A percentile compares a stretch with the other conserved stretches of the same genome.
These are phyloP conservation scores for Kwoniella botswanensis DNA, from an alignment of 768 basidiomycete genomes.

Conservation along the genomic window DNA sequence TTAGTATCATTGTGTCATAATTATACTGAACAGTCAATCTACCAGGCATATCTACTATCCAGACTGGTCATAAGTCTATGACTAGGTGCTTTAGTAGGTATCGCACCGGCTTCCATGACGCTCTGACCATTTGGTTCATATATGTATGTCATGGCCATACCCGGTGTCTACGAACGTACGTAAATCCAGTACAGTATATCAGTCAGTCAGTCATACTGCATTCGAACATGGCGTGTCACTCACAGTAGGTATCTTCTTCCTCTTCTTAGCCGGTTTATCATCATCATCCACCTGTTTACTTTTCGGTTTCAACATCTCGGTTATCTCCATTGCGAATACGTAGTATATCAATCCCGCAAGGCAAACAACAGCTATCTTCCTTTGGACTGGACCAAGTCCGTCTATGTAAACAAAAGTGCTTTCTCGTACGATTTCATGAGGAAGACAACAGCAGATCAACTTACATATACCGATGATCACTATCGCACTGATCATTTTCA, in stretches of 20 bases:
- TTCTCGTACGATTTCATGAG: too few relatives aligned
- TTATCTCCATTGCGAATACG: conserved; percentile 41
- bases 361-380: conserved; percentile 35
- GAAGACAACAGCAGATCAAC: conserved; percentile 6
- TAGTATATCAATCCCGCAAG: conserved; percentile 45
- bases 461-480: conserved; percentile 46
- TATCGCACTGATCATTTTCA: conserved; percentile 44
- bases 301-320: conserved; percentile 29
- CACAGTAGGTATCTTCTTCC: conserved; percentile 43
- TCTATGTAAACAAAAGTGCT: too few relatives aligned
- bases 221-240: conserved; percentile 9
- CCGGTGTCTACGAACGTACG: conserved; percentile 35
- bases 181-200: neutral
- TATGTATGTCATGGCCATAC: conserved; percentile 53
- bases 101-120: conserved; percentile 29
- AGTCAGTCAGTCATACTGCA: neutral
- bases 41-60: conserved; percentile 49
- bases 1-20: too few relatives aligned
- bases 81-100: conserved; percentile 46
- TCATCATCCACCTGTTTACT: conserved; percentile 29
- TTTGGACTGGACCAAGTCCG: conserved; percentile 29
- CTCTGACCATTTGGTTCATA: conserved; percentile 36
- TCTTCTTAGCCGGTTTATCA: conserved; percentile 26
- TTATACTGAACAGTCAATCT: neutral
- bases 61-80: conserved; percentile 42